Percentiles rank a stretch among this genome's conserved stretches.
These are phyloP conservation scores for Teratosphaeria gauchensis DNA, from an alignment of 2,329 filamentous ascomycete species.

Conservation along the genomic window DNA sequence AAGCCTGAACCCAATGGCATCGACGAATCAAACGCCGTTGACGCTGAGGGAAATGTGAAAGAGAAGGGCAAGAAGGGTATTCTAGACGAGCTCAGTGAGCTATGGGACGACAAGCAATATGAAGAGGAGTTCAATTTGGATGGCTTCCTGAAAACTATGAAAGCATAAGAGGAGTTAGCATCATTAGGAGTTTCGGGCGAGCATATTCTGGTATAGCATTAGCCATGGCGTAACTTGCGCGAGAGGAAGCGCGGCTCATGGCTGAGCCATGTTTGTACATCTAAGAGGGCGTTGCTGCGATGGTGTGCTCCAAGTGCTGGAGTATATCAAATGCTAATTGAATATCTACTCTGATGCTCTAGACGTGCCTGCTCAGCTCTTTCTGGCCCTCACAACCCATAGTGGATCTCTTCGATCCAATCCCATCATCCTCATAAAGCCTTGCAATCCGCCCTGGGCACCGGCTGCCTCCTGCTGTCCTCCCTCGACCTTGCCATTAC, in stretches of 20 bases:
- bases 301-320: neutral
- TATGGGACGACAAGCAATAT: slow-evolving; percentile 97
- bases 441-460: slow-evolving; percentile 14
- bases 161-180: slow-evolving; percentile 32
- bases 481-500: slow-evolving; percentile 26
- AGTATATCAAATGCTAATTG: neutral
- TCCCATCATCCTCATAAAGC: slow-evolving; percentile 24
- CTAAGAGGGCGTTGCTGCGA: neutral
- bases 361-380: slow-evolving; percentile 5
- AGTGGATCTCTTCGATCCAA: slow-evolving; percentile 32
- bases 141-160: slow-evolving; percentile 91
- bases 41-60: slow-evolving; percentile 78
- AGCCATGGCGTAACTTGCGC: neutral
- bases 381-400: slow-evolving; percentile 34
- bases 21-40: slow-evolving; percentile 60
- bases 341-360: neutral
- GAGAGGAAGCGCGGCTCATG: neutral
- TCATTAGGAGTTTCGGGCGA: neutral
- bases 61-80: slow-evolving; percentile 96
- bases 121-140: slow-evolving; percentile 96
- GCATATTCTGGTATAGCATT: neutral
- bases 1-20: slow-evolving; percentile 52
- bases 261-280: neutral
- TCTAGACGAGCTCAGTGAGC: slow-evolving; percentile 85
- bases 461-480: slow-evolving; percentile 5